Conservation (phyloP, 2,329 filamentous ascomycete species). For the Anisogramma anomala region DNA sequence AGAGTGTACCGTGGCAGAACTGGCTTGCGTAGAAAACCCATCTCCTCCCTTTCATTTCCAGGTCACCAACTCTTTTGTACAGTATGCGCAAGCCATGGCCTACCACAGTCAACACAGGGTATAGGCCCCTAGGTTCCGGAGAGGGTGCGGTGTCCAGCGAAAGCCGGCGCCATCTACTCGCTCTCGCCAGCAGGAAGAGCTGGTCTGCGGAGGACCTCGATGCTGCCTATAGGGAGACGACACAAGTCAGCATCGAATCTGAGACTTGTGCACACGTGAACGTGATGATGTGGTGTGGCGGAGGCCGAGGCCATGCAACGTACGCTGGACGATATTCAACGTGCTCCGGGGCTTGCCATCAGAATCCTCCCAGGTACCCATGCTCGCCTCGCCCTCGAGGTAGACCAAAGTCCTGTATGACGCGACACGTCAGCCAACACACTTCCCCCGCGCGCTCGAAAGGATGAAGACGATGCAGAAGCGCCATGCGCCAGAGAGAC, state of each 20-base stretch:
- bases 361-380: slow-evolving; percentile 54
- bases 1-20: too few relatives aligned
- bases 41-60: too few relatives aligned
- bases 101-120: too few relatives aligned
- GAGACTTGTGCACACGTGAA: neutral
- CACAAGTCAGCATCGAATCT: slow-evolving; percentile 6
- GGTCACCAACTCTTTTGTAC: too few relatives aligned
- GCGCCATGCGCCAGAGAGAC: neutral
- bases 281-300: neutral
- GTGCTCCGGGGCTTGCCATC: slow-evolving; percentile 56
- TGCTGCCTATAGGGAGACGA: slow-evolving; percentile 28
- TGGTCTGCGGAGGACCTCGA: slow-evolving; percentile 33
- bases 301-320: slow-evolving; percentile 25
- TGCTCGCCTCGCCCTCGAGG: slow-evolving; percentile 69
- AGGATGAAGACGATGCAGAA: too few relatives aligned
- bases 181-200: neutral
- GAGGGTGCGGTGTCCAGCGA: neutral
- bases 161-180: slow-evolving; percentile 1
- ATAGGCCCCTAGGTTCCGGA: neutral
- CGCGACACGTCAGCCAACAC: neutral
- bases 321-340: slow-evolving; percentile 72
- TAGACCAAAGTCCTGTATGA: slow-evolving; percentile 60
- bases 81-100: too few relatives aligned
- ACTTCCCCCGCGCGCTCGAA: neutral
- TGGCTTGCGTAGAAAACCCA: too few relatives aligned